A percentile compares a stretch with the other conserved stretches of the same genome.
phyloP scores from a whole-genome alignment of 768 basidiomycete genomes.

The Phaffia tasmanica region DNA sequence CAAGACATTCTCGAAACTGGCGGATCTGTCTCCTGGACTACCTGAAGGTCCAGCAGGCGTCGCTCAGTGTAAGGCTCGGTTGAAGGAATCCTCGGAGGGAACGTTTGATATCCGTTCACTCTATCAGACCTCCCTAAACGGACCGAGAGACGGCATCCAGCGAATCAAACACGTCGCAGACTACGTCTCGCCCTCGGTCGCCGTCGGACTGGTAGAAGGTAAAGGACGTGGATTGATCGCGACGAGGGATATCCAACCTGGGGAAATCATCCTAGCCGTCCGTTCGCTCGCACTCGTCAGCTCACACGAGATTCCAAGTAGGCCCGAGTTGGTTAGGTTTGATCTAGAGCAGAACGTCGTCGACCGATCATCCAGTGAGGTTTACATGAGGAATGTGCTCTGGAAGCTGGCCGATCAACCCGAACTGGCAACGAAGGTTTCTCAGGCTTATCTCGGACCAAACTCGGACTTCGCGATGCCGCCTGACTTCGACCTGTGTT shows the following conservation, averaged over 20 bases:
- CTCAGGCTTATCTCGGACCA: conserved; percentile 18
- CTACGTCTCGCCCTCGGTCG: neutral
- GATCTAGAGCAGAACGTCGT: conserved; percentile 16
- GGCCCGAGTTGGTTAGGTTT: conserved; percentile 7
- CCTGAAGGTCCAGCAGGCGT: neutral
- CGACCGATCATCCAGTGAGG: conserved; percentile 10
- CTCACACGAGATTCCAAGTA: conserved; percentile 7
- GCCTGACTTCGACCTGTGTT: neutral
- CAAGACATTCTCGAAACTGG: neutral
- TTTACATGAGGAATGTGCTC: conserved; percentile 19
- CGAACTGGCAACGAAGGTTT: conserved; percentile 14
- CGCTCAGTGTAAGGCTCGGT: conserved; percentile 10
- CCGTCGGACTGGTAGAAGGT: conserved; percentile 15
- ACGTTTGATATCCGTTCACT: conserved; percentile 9
- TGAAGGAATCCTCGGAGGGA: conserved; percentile 8
- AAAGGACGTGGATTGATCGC: conserved; percentile 24
- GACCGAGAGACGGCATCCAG: conserved; percentile 2
- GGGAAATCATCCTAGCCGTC: conserved; percentile 22
- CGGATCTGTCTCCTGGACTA: neutral
- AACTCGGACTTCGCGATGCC: neutral
- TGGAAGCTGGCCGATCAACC: conserved; percentile 21
- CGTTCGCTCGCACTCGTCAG: conserved; percentile 7
- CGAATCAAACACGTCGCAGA: conserved; percentile 17
- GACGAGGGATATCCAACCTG: conserved; percentile 13
- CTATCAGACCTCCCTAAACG: conserved; percentile 1